phyloP scores from a whole-genome alignment of 2,329 filamentous ascomycete species.

The Botrytis tulipae region DNA sequence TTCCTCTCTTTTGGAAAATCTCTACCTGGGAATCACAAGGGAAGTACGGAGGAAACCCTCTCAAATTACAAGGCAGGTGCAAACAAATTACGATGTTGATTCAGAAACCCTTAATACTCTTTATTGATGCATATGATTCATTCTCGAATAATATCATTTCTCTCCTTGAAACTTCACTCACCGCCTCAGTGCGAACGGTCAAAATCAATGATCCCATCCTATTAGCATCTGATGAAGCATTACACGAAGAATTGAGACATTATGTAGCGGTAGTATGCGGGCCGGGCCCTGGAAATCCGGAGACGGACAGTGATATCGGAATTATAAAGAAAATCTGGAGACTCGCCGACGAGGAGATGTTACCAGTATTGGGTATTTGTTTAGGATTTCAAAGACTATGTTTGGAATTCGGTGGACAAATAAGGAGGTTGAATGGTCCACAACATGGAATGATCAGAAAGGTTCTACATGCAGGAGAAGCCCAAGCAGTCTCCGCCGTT shows the following conservation, averaged over 20 bases:
- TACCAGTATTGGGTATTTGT: slow-evolving; percentile 80
- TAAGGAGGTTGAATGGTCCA: slow-evolving; percentile 53
- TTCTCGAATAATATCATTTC: slow-evolving; percentile 94
- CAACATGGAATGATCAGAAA: slow-evolving; percentile 62
- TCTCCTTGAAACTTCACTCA: slow-evolving; percentile 68
- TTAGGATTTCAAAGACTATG: slow-evolving; percentile 69
- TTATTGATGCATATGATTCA: slow-evolving; percentile 94
- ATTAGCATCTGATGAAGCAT: slow-evolving; percentile 44
- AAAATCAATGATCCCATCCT: slow-evolving; percentile 64
- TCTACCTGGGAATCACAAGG: not conserved
- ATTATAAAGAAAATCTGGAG: slow-evolving; percentile 75
- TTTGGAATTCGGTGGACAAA: slow-evolving; percentile 54
- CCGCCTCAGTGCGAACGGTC: slow-evolving; percentile 67
- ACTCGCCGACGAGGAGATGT: slow-evolving; percentile 53
- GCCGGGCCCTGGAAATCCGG: slow-evolving; percentile 83
- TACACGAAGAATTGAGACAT: slow-evolving; percentile 51
- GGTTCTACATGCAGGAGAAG: slow-evolving; percentile 48
- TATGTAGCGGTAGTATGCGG: slow-evolving; percentile 89
- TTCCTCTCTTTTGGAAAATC: not conserved
- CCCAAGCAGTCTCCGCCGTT: slow-evolving; percentile 1
- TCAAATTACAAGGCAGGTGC: not conserved
- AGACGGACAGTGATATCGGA: slow-evolving; percentile 71
- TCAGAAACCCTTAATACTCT: slow-evolving; percentile 59
- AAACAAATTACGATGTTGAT: slow-evolving; percentile 31
- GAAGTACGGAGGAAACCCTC: not conserved